A percentile compares a stretch with the other conserved stretches of the same genome.
phyloP scores from a whole-genome alignment of 768 basidiomycete genomes.

The Rhizopogon rudus region DNA sequence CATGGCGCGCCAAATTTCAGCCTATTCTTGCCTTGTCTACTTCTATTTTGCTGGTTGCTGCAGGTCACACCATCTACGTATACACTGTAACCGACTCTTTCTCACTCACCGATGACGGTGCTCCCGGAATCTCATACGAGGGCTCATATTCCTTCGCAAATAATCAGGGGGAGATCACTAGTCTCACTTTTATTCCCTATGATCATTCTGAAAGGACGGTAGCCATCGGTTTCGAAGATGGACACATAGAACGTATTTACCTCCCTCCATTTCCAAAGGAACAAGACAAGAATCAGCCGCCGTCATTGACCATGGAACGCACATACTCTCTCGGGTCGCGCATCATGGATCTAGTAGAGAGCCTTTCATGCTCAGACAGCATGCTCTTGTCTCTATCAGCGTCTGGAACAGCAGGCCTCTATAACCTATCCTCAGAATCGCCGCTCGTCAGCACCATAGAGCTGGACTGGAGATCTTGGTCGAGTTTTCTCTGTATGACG shows the following conservation, averaged over 20 bases:
- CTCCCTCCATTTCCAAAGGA: conserved; percentile 19
- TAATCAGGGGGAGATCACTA: conserved; percentile 48
- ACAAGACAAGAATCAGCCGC: conserved; percentile 3
- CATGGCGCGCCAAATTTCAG: conserved; percentile 53
- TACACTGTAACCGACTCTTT: conserved; percentile 40
- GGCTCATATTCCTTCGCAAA: conserved; percentile 36
- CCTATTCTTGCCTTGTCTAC: conserved; percentile 52
- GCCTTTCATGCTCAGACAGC: conserved; percentile 42
- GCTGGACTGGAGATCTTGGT: conserved; percentile 57
- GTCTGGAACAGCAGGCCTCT: conserved; percentile 43
- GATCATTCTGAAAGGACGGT: conserved; percentile 38
- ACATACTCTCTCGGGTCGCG: conserved; percentile 26
- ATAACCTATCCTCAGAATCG: conserved; percentile 19
- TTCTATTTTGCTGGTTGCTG: conserved; percentile 55
- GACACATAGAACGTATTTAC: conserved; percentile 46
- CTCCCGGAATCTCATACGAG: conserved; percentile 32
- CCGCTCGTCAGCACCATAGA: conserved; percentile 29
- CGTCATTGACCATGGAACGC: conserved; percentile 17
- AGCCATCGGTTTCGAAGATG: conserved; percentile 57
- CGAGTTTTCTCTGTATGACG: conserved; percentile 47
- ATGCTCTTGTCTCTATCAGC: conserved; percentile 55
- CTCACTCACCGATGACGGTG: not conserved
- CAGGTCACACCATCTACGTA: conserved; percentile 52
- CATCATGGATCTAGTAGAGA: conserved; percentile 48
- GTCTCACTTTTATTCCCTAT: conserved; percentile 44